These are phyloP conservation scores for Tulasnella sp. DNA, from an alignment of 768 basidiomycete species.

Conservation along the genomic window DNA sequence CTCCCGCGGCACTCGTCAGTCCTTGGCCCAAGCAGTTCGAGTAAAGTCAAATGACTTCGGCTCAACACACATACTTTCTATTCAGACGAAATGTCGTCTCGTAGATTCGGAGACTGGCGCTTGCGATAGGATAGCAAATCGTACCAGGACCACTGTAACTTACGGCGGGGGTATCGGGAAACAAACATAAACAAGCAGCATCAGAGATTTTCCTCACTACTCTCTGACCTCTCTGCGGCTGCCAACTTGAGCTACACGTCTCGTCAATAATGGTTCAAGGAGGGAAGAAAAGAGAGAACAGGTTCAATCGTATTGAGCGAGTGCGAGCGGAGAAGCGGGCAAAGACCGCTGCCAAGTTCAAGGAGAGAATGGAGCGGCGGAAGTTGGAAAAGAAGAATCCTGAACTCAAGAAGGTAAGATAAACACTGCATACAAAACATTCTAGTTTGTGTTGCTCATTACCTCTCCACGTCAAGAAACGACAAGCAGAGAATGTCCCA, in stretches of 20 bases:
- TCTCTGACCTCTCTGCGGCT: neutral
- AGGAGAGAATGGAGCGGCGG: constrained; percentile 73
- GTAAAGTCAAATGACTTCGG: too few species aligned
- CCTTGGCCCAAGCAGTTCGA: too few species aligned
- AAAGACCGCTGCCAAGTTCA: constrained; percentile 79
- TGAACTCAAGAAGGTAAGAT: constrained; percentile 70
- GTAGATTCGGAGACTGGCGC: too few species aligned
- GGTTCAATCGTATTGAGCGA: neutral
- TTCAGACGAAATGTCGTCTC: too few species aligned
- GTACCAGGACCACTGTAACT: neutral
- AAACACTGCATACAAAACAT: too few species aligned
- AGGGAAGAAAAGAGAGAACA: constrained; percentile 2
- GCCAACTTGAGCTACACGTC: neutral
- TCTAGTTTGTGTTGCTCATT: neutral
- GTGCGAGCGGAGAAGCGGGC: constrained; percentile 58
- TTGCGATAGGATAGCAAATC: too few species aligned
- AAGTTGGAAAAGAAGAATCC: constrained; percentile 79
- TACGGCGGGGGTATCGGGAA: neutral
- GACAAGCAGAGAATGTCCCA: constrained; percentile 82
- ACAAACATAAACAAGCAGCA: neutral
- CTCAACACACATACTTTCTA: too few species aligned
- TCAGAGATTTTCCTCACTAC: neutral
- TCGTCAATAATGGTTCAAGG: neutral
- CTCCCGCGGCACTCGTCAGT: too few species aligned
- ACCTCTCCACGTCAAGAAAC: constrained; percentile 57